A percentile compares a stretch with the other conserved stretches of the same genome.
These are phyloP conservation scores for Marchantia paleacea DNA, from an alignment of 225 moss, liverwort and hornwort species.

Conservation along the genomic window DNA sequence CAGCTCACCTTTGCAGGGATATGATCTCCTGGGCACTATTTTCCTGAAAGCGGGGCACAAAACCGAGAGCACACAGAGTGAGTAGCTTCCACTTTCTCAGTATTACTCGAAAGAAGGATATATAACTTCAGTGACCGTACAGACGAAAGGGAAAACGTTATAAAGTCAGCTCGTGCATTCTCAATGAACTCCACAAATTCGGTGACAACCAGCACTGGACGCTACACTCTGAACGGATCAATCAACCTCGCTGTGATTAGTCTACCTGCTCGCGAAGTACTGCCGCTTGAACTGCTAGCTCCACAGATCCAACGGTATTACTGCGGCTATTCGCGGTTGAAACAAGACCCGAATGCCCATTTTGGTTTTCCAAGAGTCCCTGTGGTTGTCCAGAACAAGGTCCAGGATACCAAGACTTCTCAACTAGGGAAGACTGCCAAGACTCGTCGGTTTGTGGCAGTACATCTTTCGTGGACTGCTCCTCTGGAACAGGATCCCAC, in stretches of 20 bases:
- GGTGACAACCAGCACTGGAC: too few relatives aligned
- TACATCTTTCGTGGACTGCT: conserved; percentile 43
- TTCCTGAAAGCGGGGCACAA: conserved; percentile 44
- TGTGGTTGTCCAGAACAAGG: conserved; percentile 40
- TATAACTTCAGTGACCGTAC: not conserved
- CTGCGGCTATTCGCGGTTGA: conserved; percentile 39
- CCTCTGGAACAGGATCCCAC: conserved; percentile 89
- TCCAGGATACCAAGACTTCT: conserved; percentile 60
- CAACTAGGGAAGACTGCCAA: conserved; percentile 40
- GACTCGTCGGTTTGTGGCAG: conserved; percentile 30
- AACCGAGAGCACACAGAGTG: not conserved
- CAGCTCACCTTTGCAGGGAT: conserved; percentile 78
- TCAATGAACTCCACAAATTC: too few relatives aligned
- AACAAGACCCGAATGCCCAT: conserved; percentile 49
- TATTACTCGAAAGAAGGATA: not conserved
- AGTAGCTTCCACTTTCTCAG: not conserved
- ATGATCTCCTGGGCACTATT: conserved; percentile 72
- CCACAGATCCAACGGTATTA: conserved; percentile 51
- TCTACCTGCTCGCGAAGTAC: conserved; percentile 77
- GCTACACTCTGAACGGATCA: too few relatives aligned
- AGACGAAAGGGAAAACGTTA: too few relatives aligned
- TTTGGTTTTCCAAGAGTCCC: conserved; percentile 41
- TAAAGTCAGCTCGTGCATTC: too few relatives aligned
- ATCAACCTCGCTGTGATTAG: not conserved
- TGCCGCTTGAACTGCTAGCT: conserved; percentile 88